Base-by-base conservation (phyloP, 495 filamentous ascomycete species). In the Penicillium samsonianum region DNA sequence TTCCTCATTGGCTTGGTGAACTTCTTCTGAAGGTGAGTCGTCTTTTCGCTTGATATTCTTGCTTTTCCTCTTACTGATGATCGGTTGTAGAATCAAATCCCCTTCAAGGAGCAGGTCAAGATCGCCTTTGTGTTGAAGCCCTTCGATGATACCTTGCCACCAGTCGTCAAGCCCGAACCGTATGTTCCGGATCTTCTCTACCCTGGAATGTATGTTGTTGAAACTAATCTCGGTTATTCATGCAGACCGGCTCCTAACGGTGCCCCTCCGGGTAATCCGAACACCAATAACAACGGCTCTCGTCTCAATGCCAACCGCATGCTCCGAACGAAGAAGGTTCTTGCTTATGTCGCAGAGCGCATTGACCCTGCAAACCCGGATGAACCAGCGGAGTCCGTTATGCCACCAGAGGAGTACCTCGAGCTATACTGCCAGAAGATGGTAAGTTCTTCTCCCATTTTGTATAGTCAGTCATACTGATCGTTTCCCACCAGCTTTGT, bases 281-380 rank as follows among this genome's bases (percentile, higher is more conserved):
- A 56, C 47, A 49, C 42, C 50, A 69, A 65, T 40, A 65, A 61
- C 63, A 85, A 87, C 35, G 94, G 91, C 61, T 89, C 90, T 48
- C 85, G 94, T 28, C 81, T 98, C 55, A 98, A 98, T 68, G 94
- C 94, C 28, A 98, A 98, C 66, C 81, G 94, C 28, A 98, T 98
- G 95, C 81, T 98, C 28, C 83, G 94, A 43, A 89, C 92, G 4
- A 93, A 90, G 76, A 98, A 98, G 78, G 90, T 98, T n/a, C 72
- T 96, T 35, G 86, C 84, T 1, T 98, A 98, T 63, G 86, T 98
- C 7, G 88, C 91, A 2, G 94, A 98, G 69, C 82, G 91, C 48
- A 92, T 98, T 51, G 92, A 96, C 67, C 81, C 86, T 1, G 69
- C 70, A 6, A 67, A 76, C 50, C 69, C 76, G 2, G 71, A 81